Evolutionary conservation across 495 filamentous ascomycete genomes (phyloP).

Genomic region (Aspergillus campestris): DNA sequence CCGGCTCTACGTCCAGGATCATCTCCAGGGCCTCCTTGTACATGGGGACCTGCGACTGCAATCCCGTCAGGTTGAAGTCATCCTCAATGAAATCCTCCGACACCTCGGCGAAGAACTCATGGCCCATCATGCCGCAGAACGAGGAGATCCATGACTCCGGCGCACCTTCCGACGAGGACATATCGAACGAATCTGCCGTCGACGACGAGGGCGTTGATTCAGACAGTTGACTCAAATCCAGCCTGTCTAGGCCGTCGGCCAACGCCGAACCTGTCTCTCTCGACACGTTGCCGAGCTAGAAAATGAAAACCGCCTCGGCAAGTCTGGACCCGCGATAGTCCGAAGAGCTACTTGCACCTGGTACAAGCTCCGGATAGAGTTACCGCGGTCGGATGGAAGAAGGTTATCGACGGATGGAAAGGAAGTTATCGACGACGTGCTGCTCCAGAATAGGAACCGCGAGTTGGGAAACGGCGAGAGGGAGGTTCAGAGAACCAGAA

Average conservation of each 20-base stretch:
- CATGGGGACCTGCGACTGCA: constrained; percentile 94
- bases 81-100: constrained; percentile 99
- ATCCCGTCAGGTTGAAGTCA: constrained; percentile 96
- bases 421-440: too few species aligned
- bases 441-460: too few species aligned
- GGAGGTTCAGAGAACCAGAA: constrained; percentile 13
- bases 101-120: constrained; percentile 98
- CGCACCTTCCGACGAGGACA: constrained; percentile 68
- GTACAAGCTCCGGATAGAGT: constrained; percentile 1
- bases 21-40: constrained; percentile 97
- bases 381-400: neutral
- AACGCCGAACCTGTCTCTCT: constrained; percentile 44
- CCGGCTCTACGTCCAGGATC: constrained; percentile 97
- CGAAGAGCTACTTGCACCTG: constrained; percentile 6
- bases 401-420: too few species aligned
- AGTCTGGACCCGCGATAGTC: constrained; percentile 20
- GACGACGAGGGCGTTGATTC: constrained; percentile 41
- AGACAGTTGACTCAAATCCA: constrained; percentile 44
- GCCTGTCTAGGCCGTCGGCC: constrained; percentile 45
- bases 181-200: constrained; percentile 42
- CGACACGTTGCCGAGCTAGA: constrained; percentile 43
- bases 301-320: constrained; percentile 7
- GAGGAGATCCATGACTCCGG: constrained; percentile 96
- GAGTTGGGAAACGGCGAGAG: too few species aligned
- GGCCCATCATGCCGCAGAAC: constrained; percentile 89